A percentile compares a stretch with the other conserved stretches of the same genome.
Evolutionary conservation across 2,329 filamentous ascomycete species (phyloP).

Genomic region (Fusarium sp.): DNA sequence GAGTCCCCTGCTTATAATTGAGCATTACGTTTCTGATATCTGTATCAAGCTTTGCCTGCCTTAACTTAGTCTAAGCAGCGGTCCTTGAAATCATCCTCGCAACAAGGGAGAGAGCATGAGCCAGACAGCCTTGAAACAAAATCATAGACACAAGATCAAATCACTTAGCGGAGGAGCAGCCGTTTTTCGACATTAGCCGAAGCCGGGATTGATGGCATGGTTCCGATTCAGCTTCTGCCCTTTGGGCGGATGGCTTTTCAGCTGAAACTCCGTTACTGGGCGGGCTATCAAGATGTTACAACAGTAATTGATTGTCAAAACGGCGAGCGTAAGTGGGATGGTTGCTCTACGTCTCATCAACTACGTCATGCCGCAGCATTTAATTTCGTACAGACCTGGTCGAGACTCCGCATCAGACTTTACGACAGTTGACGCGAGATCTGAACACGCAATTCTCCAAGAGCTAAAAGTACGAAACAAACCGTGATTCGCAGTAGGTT

Average conservation of each 20-base stretch:
- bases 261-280: constrained; percentile 15
- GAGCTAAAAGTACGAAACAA: not conserved
- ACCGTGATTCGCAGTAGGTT: not conserved
- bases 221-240: constrained; percentile 11
- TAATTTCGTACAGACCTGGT: constrained; percentile 6
- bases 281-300: not conserved
- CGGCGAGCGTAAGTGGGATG: constrained; percentile 9
- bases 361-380: constrained; percentile 35
- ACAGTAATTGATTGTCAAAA: constrained; percentile 4
- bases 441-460: not conserved
- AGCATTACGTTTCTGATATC: not conserved
- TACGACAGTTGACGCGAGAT: not conserved
- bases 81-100: not conserved
- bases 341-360: not conserved
- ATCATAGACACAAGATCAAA: constrained; percentile 1
- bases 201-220: not conserved
- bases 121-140: constrained; percentile 27
- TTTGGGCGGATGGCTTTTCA: not conserved
- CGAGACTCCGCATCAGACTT: constrained; percentile 10
- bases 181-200: constrained; percentile 21
- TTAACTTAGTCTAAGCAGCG: not conserved
- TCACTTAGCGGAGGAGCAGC: constrained; percentile 19
- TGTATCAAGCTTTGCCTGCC: not conserved
- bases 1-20: not conserved
- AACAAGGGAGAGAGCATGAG: constrained; percentile 3